Percentiles rank a stretch among this genome's conserved stretches.
phyloP scores from a whole-genome alignment of 2,329 filamentous ascomycete genomes.

The Claviceps pazoutovae region DNA sequence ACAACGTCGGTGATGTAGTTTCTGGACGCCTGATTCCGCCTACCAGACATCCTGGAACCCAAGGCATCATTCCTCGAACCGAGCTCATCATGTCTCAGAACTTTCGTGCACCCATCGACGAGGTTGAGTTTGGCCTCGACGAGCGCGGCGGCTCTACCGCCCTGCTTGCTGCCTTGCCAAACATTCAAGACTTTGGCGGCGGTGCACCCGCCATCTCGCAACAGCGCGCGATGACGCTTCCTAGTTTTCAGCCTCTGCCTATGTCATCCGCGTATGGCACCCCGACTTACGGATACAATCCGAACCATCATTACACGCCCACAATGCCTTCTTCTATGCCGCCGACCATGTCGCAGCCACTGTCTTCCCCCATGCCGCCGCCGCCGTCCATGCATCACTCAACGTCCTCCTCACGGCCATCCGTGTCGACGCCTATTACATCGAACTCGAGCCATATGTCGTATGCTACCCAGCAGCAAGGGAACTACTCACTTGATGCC shows the following conservation, averaged over 20 bases:
- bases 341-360: constrained; percentile 3
- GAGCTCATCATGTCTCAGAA: constrained; percentile 49
- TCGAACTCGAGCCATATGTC: neutral
- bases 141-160: constrained; percentile 1
- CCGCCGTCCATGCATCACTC: constrained; percentile 1
- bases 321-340: constrained; percentile 4
- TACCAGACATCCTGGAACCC: constrained; percentile 26
- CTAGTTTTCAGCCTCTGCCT: constrained; percentile 9
- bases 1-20: constrained; percentile 67
- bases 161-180: constrained; percentile 6
- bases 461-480: constrained; percentile 4
- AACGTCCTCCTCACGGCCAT: constrained; percentile 7
- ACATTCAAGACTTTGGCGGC: constrained; percentile 7
- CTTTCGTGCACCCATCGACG: constrained; percentile 53
- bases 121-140: constrained; percentile 28
- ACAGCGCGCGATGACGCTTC: constrained; percentile 14
- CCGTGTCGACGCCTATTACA: constrained; percentile 7
- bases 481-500: constrained; percentile 12
- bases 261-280: neutral
- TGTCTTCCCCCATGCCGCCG: constrained; percentile 1
- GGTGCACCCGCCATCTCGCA: constrained; percentile 10
- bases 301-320: constrained; percentile 2
- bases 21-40: constrained; percentile 45
- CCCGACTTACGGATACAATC: constrained; percentile 7
- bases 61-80: constrained; percentile 36